These are phyloP conservation scores for Cladosporium sp. DNA, from an alignment of 2,329 filamentous ascomycete species.

Conservation along the genomic window DNA sequence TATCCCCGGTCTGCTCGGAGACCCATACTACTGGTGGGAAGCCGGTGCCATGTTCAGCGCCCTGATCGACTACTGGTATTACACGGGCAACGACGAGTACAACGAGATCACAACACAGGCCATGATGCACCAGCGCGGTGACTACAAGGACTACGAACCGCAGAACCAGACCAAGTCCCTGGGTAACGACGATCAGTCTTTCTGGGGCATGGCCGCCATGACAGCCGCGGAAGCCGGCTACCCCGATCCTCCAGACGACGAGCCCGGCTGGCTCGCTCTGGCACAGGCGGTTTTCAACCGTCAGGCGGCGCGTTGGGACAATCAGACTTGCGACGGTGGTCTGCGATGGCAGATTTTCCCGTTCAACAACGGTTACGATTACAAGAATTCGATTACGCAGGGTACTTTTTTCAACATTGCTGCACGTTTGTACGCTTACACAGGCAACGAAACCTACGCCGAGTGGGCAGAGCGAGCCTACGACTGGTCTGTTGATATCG, in stretches of 20 bases:
- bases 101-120: conserved; percentile 55
- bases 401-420: conserved; percentile 49
- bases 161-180: conserved; percentile 33
- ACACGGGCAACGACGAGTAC: conserved; percentile 60
- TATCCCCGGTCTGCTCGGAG: conserved; percentile 53
- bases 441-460: conserved; percentile 50
- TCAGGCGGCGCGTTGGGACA: conserved; percentile 35
- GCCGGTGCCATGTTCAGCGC: conserved; percentile 58
- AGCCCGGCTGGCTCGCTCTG: conserved; percentile 42
- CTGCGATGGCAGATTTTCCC: conserved; percentile 38
- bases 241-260: conserved; percentile 34
- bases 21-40: conserved; percentile 73
- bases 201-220: conserved; percentile 54
- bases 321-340: conserved; percentile 34
- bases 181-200: conserved; percentile 53
- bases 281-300: conserved; percentile 39
- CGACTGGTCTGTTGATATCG: conserved; percentile 39
- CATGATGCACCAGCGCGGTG: conserved; percentile 56
- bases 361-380: conserved; percentile 47
- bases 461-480: conserved; percentile 54
- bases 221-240: conserved; percentile 50
- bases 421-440: conserved; percentile 37
- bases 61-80: conserved; percentile 65
- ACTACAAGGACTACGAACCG: conserved; percentile 56
- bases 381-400: conserved; percentile 49